Evolutionary conservation across 2,329 filamentous ascomycete species (phyloP), one percentile per base, ranked within the genome.

Genomic region (Trichothecium roseum): DNA sequence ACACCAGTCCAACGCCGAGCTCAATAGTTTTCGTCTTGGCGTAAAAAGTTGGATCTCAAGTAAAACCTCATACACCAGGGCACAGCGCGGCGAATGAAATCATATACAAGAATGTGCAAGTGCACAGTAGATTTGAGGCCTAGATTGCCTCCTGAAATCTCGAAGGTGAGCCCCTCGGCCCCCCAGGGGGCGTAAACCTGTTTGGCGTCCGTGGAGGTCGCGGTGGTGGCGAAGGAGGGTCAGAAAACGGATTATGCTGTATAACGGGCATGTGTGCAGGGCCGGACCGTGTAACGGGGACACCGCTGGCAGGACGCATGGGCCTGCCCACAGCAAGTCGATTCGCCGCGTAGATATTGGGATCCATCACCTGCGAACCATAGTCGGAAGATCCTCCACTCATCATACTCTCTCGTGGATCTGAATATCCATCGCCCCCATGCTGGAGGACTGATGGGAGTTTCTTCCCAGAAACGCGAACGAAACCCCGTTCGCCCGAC

Each of bases 401-500:
- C 45, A 66, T 54, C 32, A 62, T 52, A 43, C 55, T 63, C 35
- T 54, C 52, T 5, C 57, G 53, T 8, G 60, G 65, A 39, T 74
- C 73, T 15, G 66, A 65, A 53, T 75, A 81, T 2, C 77, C 77
- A 48, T 81, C 76, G 5, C 76, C 77, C 12, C 77, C 76, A 32
- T 63, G 64, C 39, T 74, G 64, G 27, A 81, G 55, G 8, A 81
- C 76, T 3, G 78, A 75, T 4, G 73, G 71, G 38, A 82, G 52
- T 47, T 81, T 81, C 47, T 69, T 68, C 41, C 78, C 78, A 5
- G 77, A 78, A 3, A 82, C 69, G 20, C 75, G 71, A 42, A 78
- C 72, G 51, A 82, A 82, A 1, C 75, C 72, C 40, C 64, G 61
- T 48, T 81, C 74, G 18, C 60, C 64, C 17, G 51, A 54, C 26